Conservation (phyloP, 257 asterid genomes). For the Ajuga chamaepitys region DNA sequence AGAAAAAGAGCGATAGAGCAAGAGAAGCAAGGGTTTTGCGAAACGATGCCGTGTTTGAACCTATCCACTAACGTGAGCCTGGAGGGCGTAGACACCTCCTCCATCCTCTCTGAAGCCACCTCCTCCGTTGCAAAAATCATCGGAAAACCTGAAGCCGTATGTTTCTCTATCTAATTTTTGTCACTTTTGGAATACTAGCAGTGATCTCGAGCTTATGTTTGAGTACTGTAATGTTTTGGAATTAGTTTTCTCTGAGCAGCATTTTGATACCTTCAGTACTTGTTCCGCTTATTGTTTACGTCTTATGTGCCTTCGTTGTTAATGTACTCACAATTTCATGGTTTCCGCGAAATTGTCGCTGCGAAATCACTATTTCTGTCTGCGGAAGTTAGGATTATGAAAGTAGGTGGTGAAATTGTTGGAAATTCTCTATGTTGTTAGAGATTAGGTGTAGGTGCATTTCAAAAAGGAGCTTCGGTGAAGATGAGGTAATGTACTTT, state of each 20-base stretch:
- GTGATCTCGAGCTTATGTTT: not conserved
- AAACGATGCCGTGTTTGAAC: constrained; percentile 91
- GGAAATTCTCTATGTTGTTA: not conserved
- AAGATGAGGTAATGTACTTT: not conserved
- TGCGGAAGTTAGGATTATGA: not conserved
- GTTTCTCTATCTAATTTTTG: not conserved
- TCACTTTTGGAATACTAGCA: not conserved
- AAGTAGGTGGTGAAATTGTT: not conserved
- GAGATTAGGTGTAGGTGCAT: not conserved
- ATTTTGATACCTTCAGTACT: not conserved
- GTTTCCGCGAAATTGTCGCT: not conserved
- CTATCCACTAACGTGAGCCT: constrained; percentile 83
- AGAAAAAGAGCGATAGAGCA: not conserved
- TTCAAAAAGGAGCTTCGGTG: not conserved
- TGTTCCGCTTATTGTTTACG: not conserved
- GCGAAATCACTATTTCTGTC: not conserved
- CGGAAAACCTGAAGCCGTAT: constrained; percentile 91
- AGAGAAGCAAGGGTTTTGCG: constrained; percentile 12
- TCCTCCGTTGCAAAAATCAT: constrained; percentile 78
- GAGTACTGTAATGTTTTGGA: not conserved
- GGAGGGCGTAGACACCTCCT: constrained; percentile 74
- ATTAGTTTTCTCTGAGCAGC: not conserved
- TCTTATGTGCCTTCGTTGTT: not conserved
- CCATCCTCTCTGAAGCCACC: constrained; percentile 84
- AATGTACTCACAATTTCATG: not conserved